Evolutionary conservation across 768 basidiomycete genomes (phyloP), one percentile per base, ranked within the genome.

Genomic region (Collybia nuda): DNA sequence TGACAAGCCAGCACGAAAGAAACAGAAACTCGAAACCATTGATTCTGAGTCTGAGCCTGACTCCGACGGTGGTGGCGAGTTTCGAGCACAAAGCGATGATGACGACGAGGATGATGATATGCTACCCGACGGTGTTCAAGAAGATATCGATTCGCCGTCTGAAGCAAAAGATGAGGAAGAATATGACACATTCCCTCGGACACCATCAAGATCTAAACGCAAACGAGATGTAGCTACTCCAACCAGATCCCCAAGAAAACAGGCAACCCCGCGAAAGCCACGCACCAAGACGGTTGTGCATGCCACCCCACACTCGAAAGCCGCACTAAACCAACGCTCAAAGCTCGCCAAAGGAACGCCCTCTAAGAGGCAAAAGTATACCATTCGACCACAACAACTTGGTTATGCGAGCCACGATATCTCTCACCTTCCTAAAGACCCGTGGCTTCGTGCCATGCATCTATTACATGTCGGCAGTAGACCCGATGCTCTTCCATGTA

Each of bases 401-500:
- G 54, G 42, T 67, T 44, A 62, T 74, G 56, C 67, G 67, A 39
- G 59, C 26, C 55, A 66, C 6, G 75, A 71, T 58, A 67, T 79
- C 62, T 73, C 71, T 21, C 79, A 78, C 54, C 66, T 91, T 2
- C 85, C 88, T 2, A 64, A 76, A 35, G 88, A 95, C 60, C 85
- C 92, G 2, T 96, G 90, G 83, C 66, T 93, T 47, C 79, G 93
- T 7, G 88, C 92, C 5, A 90, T 96, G 85, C 86, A 93, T 63
- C 81, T 92, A 11, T 66, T 98, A 42, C 97, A 98, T 63, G 97
- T 98, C 12, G 92, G 91, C 1, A 90, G 91, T 44, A 80, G 95
- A 6, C 96, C 97, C 1, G 92, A 96, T 56, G 77, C 82, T 21
- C 69, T 99, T 36, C 94, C 94, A 3, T 96, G 95, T 68, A 74